Evolutionary conservation across 148 eudicot genomes (phyloP), one percentile per base, ranked within the genome.

Genomic region (Mesembryanthemum crystallinum): DNA sequence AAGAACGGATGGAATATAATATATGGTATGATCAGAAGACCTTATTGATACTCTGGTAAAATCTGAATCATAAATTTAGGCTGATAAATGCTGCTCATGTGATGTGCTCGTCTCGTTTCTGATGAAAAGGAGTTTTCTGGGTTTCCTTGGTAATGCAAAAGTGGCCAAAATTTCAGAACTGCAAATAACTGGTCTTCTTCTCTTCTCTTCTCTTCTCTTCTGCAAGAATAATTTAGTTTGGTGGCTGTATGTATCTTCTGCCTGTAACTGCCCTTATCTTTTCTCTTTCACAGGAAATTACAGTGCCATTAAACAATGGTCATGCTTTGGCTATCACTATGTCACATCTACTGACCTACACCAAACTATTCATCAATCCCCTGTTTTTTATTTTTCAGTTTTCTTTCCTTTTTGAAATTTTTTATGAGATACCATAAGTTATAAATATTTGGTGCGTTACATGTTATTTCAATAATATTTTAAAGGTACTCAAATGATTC

Each of bases 111-210:
- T 60, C 57, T 73, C 25, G 24, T 73, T n/a, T 73, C 64, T 42
- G 67, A 73, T 67, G 61, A 23, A 60, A 73, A 42, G 15, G 57
- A 11, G 7, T 17, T n/a, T 72, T 72, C 10, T 59, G 23, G 55
- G 37, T 73, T 13, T 73, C 17, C 9, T 72, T 59, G 75, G 64
- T 58, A 58, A 23, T 35, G 39, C 75, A 58, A n/a, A n/a, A 72
- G 75, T 72, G 75, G 65, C 64, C 33, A 33, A 14, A 23, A 42
- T 39, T 73, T 32, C 35, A 28, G 37, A 59, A 59, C 52, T 17
- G 75, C 51, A 17, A 57, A 54, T 12, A 15, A 5, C 20, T 4
- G 10, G 6, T 57, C 61, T 57, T n/a, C n/a, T n/a, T n/a, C n/a
- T n/a, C n/a, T n/a, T 57, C 5, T 57, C n/a, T 10, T 45, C 49